Conservation (phyloP, 2,329 filamentous ascomycete genomes). For the Penicillium sp. region DNA sequence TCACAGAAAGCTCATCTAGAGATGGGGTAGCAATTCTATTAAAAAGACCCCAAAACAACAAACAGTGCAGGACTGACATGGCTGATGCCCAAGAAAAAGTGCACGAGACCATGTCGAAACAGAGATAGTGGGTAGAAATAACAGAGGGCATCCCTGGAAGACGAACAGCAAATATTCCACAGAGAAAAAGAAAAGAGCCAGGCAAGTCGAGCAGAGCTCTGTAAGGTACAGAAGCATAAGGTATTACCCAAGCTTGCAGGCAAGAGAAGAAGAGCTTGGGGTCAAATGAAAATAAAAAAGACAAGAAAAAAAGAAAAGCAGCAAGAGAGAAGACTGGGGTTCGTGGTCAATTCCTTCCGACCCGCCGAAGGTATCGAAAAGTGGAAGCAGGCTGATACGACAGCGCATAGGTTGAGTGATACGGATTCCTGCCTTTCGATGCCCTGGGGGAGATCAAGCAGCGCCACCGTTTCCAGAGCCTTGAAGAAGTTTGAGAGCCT, state of each 20-base stretch:
- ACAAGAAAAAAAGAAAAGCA: constrained; percentile 24
- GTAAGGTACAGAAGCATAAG: constrained; percentile 25
- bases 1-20: constrained; percentile 4
- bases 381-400: constrained; percentile 22
- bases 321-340: constrained; percentile 21
- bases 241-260: constrained; percentile 21
- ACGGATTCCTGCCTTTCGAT: constrained; percentile 25
- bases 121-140: constrained; percentile 18
- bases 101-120: constrained; percentile 33
- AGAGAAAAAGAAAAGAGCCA: constrained; percentile 25
- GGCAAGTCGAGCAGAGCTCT: constrained; percentile 22
- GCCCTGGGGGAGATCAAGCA: constrained; percentile 5
- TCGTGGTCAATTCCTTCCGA: constrained; percentile 25
- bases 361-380: constrained; percentile 19
- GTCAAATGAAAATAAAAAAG: constrained; percentile 14
- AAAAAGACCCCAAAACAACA: constrained; percentile 20
- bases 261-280: constrained; percentile 17
- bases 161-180: constrained; percentile 27
- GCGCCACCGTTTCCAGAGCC: constrained; percentile 24
- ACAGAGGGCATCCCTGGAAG: constrained; percentile 27
- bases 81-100: constrained; percentile 22
- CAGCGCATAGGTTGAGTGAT: constrained; percentile 26
- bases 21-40: constrained; percentile 25
- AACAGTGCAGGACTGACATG: constrained; percentile 22
- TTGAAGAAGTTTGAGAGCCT: constrained; percentile 9